Evolutionary conservation across 2,329 filamentous ascomycete genomes (phyloP), one percentile per base, ranked within the genome.

Genomic region (Mycosphaerella arachidis): DNA sequence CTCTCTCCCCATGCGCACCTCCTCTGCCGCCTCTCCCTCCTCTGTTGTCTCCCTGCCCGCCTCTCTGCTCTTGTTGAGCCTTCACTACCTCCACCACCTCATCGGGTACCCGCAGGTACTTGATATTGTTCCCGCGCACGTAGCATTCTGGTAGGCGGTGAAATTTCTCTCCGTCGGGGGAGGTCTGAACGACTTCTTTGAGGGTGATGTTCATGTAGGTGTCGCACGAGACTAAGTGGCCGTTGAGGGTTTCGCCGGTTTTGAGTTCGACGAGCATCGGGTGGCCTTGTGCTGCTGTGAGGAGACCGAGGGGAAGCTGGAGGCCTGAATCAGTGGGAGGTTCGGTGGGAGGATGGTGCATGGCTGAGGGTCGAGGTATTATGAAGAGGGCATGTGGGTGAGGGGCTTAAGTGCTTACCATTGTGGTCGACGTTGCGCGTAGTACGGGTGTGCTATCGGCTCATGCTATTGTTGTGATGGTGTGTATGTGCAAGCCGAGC

Each of bases 131-230:
- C 62, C 94, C 94, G 74, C 96, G 89, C 55, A 99, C 90, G 73
- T 99, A 99, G 60, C 93, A 92, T 75, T 99, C 95, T 37, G 92
- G 88, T 76, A 99, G 79, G 72, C 91, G 84, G 76, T 91, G 89
- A 77, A 99, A 99, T 73, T 90, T 92, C 77, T 97, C 92, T 64
- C 92, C 94, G 72, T 97, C 93, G 27, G 93, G 87, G 73, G 89
- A 96, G 18, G 94, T 97, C 78, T 97, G 93, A 37, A 97, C 91
- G 24, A 99, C 95, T 76, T 97, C 94, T 77, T 94, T 96, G 67
- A 99, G 79, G 1, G 93, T 97, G 69, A 99, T 81, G 79, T 99
- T 99, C 94, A 99, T 99, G 92, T 94, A 99, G 53, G 93, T 99
- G 76, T 99, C 94, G 86, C 93, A 99, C 76, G 89, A 91, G 75